Evolutionary conservation across 169 alveolate genomes (phyloP).

Genomic region (Plasmodium inui): DNA sequence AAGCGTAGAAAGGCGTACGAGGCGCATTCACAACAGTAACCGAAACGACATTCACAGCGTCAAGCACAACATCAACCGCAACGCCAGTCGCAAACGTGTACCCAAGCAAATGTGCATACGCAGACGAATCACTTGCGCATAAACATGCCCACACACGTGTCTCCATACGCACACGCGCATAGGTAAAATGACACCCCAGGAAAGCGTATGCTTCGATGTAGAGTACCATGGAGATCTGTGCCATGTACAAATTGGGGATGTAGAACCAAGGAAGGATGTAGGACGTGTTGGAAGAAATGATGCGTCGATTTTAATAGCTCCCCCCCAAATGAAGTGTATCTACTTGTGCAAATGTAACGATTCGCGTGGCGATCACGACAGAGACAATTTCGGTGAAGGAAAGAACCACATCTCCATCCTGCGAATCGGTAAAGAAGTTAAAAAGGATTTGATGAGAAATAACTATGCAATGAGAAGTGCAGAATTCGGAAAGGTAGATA

Average conservation of each 20-base stretch:
- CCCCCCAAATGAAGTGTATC: neutral
- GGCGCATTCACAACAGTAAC: neutral
- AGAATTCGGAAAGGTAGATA: neutral
- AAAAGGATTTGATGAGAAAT: neutral
- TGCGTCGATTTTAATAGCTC: neutral
- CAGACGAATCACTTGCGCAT: neutral
- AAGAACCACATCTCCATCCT: neutral
- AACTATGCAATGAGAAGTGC: neutral
- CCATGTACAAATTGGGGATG: constrained; percentile 1
- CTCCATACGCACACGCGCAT: neutral
- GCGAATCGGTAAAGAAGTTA: neutral
- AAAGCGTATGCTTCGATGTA: neutral
- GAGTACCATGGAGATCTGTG: neutral
- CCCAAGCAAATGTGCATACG: neutral
- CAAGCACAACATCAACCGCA: no score
- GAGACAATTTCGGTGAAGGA: neutral
- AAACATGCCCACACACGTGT: neutral
- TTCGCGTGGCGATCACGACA: neutral
- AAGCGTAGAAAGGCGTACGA: neutral
- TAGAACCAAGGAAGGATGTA: neutral
- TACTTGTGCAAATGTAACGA: neutral
- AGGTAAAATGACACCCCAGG: constrained; percentile 4
- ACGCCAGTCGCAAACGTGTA: neutral
- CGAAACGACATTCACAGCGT: neutral
- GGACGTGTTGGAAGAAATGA: neutral